phyloP scores from a whole-genome alignment of 2,329 filamentous ascomycete genomes.

The Rhinocladiella similis region DNA sequence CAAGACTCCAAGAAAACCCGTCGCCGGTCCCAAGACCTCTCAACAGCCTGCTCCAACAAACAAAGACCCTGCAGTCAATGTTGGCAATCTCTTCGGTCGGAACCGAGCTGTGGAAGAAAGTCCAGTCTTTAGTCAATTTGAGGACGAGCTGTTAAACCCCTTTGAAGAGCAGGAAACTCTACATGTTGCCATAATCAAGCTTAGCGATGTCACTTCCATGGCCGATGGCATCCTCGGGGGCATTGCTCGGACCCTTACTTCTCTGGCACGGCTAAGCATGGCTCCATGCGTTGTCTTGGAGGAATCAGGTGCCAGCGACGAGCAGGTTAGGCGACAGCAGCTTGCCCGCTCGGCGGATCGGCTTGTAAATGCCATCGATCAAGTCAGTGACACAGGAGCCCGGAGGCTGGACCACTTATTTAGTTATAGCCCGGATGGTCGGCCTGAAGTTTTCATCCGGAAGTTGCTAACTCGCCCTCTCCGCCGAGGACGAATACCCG shows the following conservation, averaged over 20 bases:
- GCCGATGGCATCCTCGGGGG: constrained; percentile 69
- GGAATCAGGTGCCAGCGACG: constrained; percentile 32
- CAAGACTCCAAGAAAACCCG: constrained; percentile 44
- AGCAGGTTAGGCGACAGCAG: constrained; percentile 44
- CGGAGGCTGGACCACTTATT: constrained; percentile 65
- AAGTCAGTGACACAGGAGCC: constrained; percentile 66
- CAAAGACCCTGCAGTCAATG: constrained; percentile 36
- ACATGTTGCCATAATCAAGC: constrained; percentile 83
- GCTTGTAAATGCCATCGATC: constrained; percentile 72
- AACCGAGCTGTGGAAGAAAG: constrained; percentile 59
- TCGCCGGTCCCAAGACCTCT: constrained; percentile 16
- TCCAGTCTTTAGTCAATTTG: constrained; percentile 60
- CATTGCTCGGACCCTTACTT: constrained; percentile 78
- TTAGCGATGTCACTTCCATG: constrained; percentile 71
- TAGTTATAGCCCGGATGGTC: constrained; percentile 39
- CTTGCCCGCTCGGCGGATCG: constrained; percentile 68
- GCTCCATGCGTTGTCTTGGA: constrained; percentile 82
- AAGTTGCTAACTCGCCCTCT: constrained; percentile 65
- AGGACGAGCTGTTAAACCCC: constrained; percentile 37
- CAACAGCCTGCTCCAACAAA: constrained; percentile 19
- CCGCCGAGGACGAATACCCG: constrained; percentile 66
- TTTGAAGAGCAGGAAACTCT: constrained; percentile 49
- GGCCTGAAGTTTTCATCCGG: constrained; percentile 40
- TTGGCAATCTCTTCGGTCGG: constrained; percentile 61
- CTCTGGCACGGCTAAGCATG: constrained; percentile 79